Evolutionary conservation across 2,329 filamentous ascomycete species (phyloP), one percentile per base, ranked within the genome.

Genomic region (Fusarium sp.): DNA sequence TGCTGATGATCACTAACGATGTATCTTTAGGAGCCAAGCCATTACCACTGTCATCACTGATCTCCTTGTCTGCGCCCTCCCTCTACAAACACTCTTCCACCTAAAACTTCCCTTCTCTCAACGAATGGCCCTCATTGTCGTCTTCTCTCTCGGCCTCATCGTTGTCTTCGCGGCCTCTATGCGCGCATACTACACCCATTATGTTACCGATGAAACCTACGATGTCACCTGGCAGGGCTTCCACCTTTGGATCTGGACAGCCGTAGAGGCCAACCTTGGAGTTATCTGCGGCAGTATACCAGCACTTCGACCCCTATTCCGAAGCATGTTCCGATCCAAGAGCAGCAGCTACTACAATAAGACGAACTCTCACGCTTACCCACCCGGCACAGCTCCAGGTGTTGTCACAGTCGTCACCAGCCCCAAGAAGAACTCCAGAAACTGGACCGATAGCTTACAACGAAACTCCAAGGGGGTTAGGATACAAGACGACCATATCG

Each of bases 211-310:
- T 35, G 47, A 78, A 38, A 82, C 81, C 4, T 84, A 82, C 71
- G 83, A 84, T 66, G 79, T 84, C 1, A 84, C 82, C 6, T 84
- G 83, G 82, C 71, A 83, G 13, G 81, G 82, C 2, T 82, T 82
- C 50, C 71, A 82, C 20, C 74, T 84, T 24, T 84, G 83, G 83
- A 81, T 83, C 35, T 84, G 83, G 82, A 83, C 82, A 3, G 81
- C 83, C 6, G 79, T 84, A 28, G 83, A 84, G 65, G 82, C 81
- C 4, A 83, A 84, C 53, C 68, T 84, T 26, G 82, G 81, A n/a
- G 79, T 84, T 31, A 82, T 83, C 33, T 84, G 82, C 53, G 82
- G 82, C 22, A 84, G 81, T 45, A 78, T 82, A 3, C 82, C 82
- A 2, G 80, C 79, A 26, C 75, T 84, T 42, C 73, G 78, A 3